Evolutionary conservation across 768 basidiomycete genomes (phyloP).

Genomic region (Rhodotorula taiwanensis): DNA sequence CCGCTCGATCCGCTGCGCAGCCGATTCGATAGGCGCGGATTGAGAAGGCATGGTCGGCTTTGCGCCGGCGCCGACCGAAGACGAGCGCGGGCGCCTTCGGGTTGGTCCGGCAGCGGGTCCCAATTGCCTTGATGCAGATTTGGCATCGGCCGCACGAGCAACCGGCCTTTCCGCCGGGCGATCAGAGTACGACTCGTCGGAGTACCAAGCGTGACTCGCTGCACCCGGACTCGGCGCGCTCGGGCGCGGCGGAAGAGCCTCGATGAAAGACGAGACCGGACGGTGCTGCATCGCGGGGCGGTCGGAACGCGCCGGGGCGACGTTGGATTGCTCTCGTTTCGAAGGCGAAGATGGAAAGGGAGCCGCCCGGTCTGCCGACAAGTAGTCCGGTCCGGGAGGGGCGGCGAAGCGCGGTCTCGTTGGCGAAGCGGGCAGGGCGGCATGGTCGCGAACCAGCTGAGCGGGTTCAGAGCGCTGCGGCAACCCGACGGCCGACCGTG

Average conservation of each 20-base stretch:
- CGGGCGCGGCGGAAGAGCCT: neutral
- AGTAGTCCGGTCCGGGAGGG: too few species aligned
- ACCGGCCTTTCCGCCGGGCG: neutral
- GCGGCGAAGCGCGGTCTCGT: neutral
- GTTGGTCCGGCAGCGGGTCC: neutral
- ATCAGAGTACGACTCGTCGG: too few species aligned
- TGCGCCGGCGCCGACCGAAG: neutral
- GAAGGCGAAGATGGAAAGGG: too few species aligned
- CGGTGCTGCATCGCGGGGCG: neutral
- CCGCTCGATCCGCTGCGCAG: conserved; percentile 42
- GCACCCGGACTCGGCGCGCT: neutral
- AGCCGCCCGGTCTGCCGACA: too few species aligned
- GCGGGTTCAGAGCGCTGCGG: neutral
- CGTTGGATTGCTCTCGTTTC: conserved; percentile 4
- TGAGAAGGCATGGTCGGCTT: neutral
- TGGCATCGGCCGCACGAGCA: too few species aligned
- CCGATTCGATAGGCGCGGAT: neutral
- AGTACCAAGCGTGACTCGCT: neutral
- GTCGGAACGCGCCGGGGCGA: too few species aligned
- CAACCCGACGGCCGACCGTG: neutral
- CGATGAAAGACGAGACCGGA: conserved; percentile 9
- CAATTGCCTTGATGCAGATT: neutral
- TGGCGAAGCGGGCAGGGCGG: neutral
- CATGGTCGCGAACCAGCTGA: neutral
- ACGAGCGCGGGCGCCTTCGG: conserved; percentile 18